These are phyloP conservation scores for Allium cepa DNA, from an alignment of 106 monocot genomes.

Conservation along the genomic window DNA sequence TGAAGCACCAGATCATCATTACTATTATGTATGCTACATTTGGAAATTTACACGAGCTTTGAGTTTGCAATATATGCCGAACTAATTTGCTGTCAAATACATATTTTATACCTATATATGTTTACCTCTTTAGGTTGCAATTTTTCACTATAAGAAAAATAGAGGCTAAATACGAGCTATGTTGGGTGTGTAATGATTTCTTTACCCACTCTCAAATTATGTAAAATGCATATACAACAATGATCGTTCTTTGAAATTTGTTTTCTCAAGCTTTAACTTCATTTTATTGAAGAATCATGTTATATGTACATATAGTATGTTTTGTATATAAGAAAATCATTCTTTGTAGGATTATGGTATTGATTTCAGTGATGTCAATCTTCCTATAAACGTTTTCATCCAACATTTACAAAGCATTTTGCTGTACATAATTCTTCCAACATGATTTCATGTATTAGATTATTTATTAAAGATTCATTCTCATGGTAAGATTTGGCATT, in stretches of 20 bases:
- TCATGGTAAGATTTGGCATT: no score
- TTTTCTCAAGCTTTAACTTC: background rate
- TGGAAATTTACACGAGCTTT: background rate
- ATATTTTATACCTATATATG: background rate
- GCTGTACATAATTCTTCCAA: no score
- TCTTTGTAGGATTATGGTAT: no score
- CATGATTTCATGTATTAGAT: no score
- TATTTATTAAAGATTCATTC: no score
- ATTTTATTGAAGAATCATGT: background rate
- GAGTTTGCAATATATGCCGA: background rate
- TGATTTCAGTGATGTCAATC: no score
- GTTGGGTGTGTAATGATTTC: slow-evolving; percentile 2
- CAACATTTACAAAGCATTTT: no score
- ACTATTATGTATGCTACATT: slow-evolving; percentile 69
- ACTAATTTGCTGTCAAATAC: background rate
- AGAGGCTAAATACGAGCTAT: slow-evolving; percentile 1
- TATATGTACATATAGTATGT: no score
- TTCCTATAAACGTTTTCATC: no score
- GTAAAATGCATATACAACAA: no score
- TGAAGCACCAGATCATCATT: slow-evolving; percentile 78
- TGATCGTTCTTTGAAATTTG: no score
- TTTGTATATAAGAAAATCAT: no score
- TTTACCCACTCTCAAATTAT: background rate
- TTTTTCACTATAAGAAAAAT: background rate
- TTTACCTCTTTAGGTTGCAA: background rate